Evolutionary conservation across 2,329 filamentous ascomycete species (phyloP), one percentile per base, ranked within the genome.

Genomic region (Diaporthe sp.): DNA sequence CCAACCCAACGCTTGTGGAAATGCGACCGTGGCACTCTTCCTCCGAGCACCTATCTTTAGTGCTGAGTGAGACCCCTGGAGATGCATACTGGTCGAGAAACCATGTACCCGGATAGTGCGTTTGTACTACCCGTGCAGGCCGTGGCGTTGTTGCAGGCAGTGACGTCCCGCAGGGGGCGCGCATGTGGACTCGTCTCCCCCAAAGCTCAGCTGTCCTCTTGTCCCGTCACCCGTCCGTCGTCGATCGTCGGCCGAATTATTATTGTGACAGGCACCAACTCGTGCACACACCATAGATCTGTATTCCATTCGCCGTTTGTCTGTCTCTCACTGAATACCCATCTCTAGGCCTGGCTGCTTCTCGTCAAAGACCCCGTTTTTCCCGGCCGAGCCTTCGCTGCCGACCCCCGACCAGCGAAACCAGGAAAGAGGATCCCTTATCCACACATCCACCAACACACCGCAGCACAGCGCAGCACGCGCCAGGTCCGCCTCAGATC

Each of bases 401-500:
- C 64, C 50, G 64, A 40, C 47, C 47, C 47, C 64, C 50, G 64
- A 40, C 47, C 47, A 19, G 25, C 40, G 60, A 67, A 52, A 38
- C 64, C 15, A 68, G 33, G 7, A 54, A 68, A 68, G 64, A 68
- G 64, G 64, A 68, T 68, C 64, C 64, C 22, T 40, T 68, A 68
- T 33, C 64, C 64, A 68, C 64, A 38, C n/a, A 68, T 40, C 19
- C 64, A 54, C 64, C 64, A 68, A 50, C 64, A 54, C 64, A 68
- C 64, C 50, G 13, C 55, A 38, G 55, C 64, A 67, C 64, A 67
- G 30, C 64, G 47, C 64, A 68, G 64, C 64, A 68, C 64, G 64
- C 64, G 64, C 73, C 73, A 68, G 73, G 66, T 75, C 73, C 52
- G 73, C 69, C 70, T 72, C 64, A 68, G 64, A 68, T 68, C 64